Base-by-base conservation (phyloP, 352 stramenopile genomes). In the Pythium guiyangense region DNA sequence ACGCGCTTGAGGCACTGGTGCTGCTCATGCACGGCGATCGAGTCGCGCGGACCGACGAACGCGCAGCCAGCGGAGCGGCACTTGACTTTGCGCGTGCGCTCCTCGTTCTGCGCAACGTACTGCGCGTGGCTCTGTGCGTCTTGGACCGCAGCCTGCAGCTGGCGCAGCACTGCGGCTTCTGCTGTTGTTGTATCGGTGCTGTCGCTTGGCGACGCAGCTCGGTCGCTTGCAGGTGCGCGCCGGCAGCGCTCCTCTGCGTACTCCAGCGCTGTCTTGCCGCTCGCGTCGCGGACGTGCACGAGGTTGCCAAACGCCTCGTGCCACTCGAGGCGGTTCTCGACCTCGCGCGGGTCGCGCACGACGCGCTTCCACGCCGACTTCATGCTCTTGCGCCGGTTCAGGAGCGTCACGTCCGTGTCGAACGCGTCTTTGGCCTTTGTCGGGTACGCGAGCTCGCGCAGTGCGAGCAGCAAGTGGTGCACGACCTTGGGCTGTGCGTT, bases 401-500 rank as follows among this genome's bases (percentile, higher is more conserved):
- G 58, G 29, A 37, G 11, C 18, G 52, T 63, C 27, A 49, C 4
- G 2, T 66, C 46, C 1, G 35, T 51, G 48, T 60, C 60, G 31
- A 71, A 72, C 11, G 56, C 57, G 37, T 58, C 64, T 42, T 64
- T 62, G 18, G 40, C 42, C 3, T 48, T 66, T 40, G 31, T 60
- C 40, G 64, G 66, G 20, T 76, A 76, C 45, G 69, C 79, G 48
- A 44, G 58, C 12, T 75, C 73, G 27, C 77, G 70, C 11, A 72
- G 59, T 2, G 71, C 74, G 17, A 71, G 55, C 3, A 91, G 52
- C 39, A 93, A 57, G 39, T 89, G 75, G 25, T 72, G 69, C 27
- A 89, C 76, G 34, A 91, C 72, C 37, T 64, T 68, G 5, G 46
- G 20, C 52, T 90, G 74, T 0, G 62, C 64, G 48, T 93, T 93